These are phyloP conservation scores for Podosphaera fusca DNA, from an alignment of 2,329 filamentous ascomycete species.

Conservation along the genomic window DNA sequence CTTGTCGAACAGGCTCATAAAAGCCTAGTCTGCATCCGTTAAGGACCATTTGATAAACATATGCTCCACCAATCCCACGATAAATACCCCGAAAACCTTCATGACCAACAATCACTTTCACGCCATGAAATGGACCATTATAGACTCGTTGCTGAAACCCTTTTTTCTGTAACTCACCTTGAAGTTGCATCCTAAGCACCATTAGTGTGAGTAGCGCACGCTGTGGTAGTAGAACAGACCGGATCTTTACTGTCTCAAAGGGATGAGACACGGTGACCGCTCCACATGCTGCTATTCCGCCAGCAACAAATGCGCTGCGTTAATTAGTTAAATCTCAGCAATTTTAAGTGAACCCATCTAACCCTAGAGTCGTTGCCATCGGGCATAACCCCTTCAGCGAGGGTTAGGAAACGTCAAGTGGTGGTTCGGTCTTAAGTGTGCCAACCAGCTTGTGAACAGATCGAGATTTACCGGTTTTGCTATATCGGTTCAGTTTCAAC, in stretches of 20 bases:
- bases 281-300: conserved; percentile 88
- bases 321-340: conserved; percentile 6
- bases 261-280: conserved; percentile 94
- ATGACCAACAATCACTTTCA: conserved; percentile 72
- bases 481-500: no score
- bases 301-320: conserved; percentile 63
- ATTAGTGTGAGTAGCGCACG: conserved; percentile 2
- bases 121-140: conserved; percentile 73
- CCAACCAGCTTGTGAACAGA: no score
- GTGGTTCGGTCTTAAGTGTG: no score
- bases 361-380: conserved; percentile 33
- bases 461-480: no score
- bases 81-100: conserved; percentile 73
- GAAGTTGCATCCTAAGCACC: conserved; percentile 59
- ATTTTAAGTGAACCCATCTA: conserved; percentile 6
- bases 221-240: conserved; percentile 26
- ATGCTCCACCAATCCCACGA: conserved; percentile 74
- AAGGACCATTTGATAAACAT: conserved; percentile 86
- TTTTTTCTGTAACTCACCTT: conserved; percentile 82
- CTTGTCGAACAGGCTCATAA: conserved; percentile 78
- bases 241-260: conserved; percentile 97
- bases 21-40: conserved; percentile 94
- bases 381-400: conserved; percentile 3
- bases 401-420: no score
- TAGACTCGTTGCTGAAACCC: conserved; percentile 72